Percentiles rank a stretch among this genome's conserved stretches.
Conservation (phyloP, 163 green algal genomes). For the Chlorella variabilis region DNA sequence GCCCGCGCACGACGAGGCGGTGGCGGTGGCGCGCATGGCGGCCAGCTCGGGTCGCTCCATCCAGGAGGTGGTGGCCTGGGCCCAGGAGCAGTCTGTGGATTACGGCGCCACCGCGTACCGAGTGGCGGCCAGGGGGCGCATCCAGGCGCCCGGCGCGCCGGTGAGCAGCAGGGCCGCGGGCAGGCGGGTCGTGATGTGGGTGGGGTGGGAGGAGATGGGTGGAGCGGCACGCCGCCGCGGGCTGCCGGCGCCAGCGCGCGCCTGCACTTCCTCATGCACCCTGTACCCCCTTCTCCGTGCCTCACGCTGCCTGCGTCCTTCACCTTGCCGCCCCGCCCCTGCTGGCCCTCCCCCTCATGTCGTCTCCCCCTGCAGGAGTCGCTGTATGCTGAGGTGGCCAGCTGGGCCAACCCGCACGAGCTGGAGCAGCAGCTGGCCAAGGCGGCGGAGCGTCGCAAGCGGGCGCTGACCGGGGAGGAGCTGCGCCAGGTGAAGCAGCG, state of each 20-base stretch:
- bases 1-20: conserved; percentile 61
- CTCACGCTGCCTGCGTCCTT: too few relatives aligned
- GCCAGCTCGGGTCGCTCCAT: conserved; percentile 50
- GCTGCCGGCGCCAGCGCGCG: too few relatives aligned
- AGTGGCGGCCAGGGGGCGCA: conserved; percentile 2
- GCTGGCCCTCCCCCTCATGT: too few relatives aligned
- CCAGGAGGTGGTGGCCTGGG: conserved; percentile 21
- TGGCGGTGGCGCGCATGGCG: conserved; percentile 55
- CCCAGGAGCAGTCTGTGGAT: background rate
- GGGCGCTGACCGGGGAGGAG: conserved; percentile 14
- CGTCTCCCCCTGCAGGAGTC: conserved; percentile 12
- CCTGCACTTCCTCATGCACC: too few relatives aligned
- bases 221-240: background rate
- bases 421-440: conserved; percentile 39
- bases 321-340: too few relatives aligned
- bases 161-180: too few relatives aligned
- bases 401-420: conserved; percentile 24
- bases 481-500: conserved; percentile 25
- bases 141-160: conserved; percentile 25
- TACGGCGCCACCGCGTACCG: conserved; percentile 32
- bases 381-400: conserved; percentile 36
- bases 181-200: too few relatives aligned
- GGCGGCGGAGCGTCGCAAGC: conserved; percentile 35
- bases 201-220: background rate
- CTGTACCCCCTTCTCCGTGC: too few relatives aligned